Base-by-base conservation (phyloP, 768 basidiomycete species). In the Calvatia gigantea region DNA sequence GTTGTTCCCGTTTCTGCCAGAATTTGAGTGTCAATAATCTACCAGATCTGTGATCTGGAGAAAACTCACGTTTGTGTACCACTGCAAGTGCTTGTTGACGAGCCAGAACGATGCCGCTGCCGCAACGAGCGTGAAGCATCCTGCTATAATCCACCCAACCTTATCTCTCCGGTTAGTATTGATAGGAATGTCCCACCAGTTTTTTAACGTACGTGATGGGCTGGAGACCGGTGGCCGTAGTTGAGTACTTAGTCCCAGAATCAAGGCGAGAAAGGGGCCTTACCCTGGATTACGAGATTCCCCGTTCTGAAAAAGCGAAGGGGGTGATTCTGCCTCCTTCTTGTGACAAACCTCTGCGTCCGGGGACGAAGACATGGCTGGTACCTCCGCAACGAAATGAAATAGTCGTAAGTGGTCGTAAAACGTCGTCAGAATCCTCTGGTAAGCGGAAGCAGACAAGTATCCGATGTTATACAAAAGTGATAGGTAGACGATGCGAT, bases 1-100 rank as follows among this genome's bases (percentile, higher is more conserved):
- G 75, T 67, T 89, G 87, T 63, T 87, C 85, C 37, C 71, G 71
- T 81, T 85, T 86, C 86, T 87, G n/a, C n/a, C n/a, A n/a, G n/a
- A n/a, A n/a, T 21, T 11, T 21, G 41, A 42, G 21, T 19, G 11
- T 21, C n/a, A 41, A 21, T 11, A 42, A 23, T 21, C 17, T 21
- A 42, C 25, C 14, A 23, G 41, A 61, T 1, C 58, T 5, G n/a
- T 31, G 42, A 39, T 54, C 33, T 35, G 41, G 45, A 28, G 29
- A 31, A 17, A 17, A 68, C 82, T 57, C 58, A 87, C 85, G 62
- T 84, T 82, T 14, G 84, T 86, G 63, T 88, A 91, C 81, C 83
- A 87, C 45, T 73, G 73, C 11, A 90, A 71, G 67, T 91, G 89
- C 65, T 85, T 85, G 66, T 73, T 71, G 44, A 91, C 82, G n/a